Evolutionary conservation across 2,329 filamentous ascomycete genomes (phyloP), one percentile per base, ranked within the genome.

Genomic region (Fusarium sp.): DNA sequence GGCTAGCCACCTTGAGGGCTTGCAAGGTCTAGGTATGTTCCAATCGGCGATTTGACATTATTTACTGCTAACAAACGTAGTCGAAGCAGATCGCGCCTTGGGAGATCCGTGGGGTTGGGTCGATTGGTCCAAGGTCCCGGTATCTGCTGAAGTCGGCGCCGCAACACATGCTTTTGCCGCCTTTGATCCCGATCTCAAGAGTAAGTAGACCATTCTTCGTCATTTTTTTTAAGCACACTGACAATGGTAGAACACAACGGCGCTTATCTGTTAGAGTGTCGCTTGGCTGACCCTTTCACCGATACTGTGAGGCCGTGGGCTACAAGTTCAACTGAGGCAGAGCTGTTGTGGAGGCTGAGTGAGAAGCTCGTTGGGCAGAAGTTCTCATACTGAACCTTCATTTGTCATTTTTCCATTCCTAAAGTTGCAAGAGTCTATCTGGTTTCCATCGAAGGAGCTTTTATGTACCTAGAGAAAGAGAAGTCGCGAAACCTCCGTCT

Each of bases 91-190:
- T 38, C 58, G 57, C 9, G 24, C 39, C 2, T 26, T 45, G 10
- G 60, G 60, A 17, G 60, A 63, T 17, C 50, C 58, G 3, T 63
- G 44, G 32, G 60, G 58, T 2, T 63, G 60, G 60, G 26, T 24
- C 0, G 60, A 63, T 30, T 63, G 50, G 60, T 49, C 57, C 3
- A 63, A 19, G 6, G n/a, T 62, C 0, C 50, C 51, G 11, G 44
- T 63, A 4, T 23, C 38, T 1, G 2, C 50, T 0, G 60, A 69
- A 45, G 10, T 69, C 9, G 62, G 67, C 7, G 38, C 44, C 11
- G 58, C 67, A 7, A 69, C 54, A 4, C 58, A 69, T 23, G 58
- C 43, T 6, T 69, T 67, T 45, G 66, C 67, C 6, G 47, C 67
- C 0, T 69, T 69, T 21, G 58, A 60, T n/a, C 57, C 60, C 6